phyloP scores from a whole-genome alignment of 1,139 yeast genomes.

The Yamadazyma mexicana region DNA sequence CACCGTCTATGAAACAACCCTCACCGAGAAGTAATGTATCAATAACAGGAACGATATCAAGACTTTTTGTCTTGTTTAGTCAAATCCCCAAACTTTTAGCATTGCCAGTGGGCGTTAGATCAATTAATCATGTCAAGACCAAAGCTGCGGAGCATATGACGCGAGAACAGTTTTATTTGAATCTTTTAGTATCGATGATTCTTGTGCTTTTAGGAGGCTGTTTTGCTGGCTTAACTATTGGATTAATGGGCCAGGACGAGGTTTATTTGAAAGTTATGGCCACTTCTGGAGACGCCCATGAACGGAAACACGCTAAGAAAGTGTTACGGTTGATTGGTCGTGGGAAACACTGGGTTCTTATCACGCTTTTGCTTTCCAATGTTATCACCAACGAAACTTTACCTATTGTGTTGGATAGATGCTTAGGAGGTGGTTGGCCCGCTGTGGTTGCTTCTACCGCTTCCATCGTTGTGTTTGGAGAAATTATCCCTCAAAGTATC shows the following conservation, averaged over 20 bases:
- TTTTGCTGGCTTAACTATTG: conserved; percentile 93
- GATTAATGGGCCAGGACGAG: conserved; percentile 97
- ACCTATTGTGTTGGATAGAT: conserved; percentile 89
- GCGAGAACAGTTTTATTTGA: conserved; percentile 49
- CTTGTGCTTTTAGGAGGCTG: conserved; percentile 91
- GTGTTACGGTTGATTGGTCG: conserved; percentile 72
- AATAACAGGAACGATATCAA: conserved; percentile 8
- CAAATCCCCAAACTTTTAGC: conserved; percentile 30
- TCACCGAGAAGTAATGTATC: conserved; percentile 9
- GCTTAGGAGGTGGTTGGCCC: conserved; percentile 96
- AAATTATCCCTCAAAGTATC: conserved; percentile 90
- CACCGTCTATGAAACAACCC: conserved; percentile 6
- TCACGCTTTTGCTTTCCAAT: conserved; percentile 78
- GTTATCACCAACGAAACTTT: conserved; percentile 94
- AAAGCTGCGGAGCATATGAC: conserved; percentile 23
- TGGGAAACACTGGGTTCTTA: conserved; percentile 98
- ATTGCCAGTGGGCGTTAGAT: conserved; percentile 21
- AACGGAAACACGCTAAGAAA: conserved; percentile 68
- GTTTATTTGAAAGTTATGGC: conserved; percentile 77
- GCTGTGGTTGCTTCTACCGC: conserved; percentile 93
- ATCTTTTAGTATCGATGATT: conserved; percentile 58
- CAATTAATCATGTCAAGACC: conserved; percentile 18
- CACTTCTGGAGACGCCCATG: conserved; percentile 56
- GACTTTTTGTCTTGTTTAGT: conserved; percentile 18
- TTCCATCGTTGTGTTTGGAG: conserved; percentile 92